A percentile compares a stretch with the other conserved stretches of the same genome.
Conservation (phyloP, 305 asterid species). For the Fraxinus dipetala region DNA sequence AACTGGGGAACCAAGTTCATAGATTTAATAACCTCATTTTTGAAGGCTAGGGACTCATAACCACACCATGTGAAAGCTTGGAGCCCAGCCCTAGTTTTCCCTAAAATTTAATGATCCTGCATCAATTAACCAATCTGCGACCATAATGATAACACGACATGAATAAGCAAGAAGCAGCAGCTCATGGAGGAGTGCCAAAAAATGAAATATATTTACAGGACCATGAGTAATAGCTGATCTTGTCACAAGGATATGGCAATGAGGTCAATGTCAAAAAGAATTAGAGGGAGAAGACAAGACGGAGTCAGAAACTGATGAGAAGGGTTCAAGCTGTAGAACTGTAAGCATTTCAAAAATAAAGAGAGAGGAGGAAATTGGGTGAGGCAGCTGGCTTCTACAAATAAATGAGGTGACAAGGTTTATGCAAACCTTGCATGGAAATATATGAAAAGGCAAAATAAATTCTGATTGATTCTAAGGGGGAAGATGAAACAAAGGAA, state of each 20-base stretch:
- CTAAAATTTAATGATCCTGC: not conserved
- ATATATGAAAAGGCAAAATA: not conserved
- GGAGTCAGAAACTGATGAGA: not conserved
- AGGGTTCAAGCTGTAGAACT: not conserved
- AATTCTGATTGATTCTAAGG: not conserved
- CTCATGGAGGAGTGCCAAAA: not conserved
- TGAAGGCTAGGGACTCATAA: not conserved
- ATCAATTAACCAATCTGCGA: not conserved
- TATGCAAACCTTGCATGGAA: not conserved
- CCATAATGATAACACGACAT: not conserved
- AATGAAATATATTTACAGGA: not conserved
- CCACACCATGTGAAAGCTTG: not conserved
- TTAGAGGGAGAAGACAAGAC: not conserved
- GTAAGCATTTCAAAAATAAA: not conserved
- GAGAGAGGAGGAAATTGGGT: not conserved
- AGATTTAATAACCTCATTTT: not conserved
- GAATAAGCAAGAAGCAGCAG: not conserved
- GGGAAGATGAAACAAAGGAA: not conserved
- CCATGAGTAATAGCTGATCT: not conserved
- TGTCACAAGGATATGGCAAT: not conserved
- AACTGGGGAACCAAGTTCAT: not conserved
- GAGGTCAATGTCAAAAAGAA: not conserved
- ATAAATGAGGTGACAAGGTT: not conserved
- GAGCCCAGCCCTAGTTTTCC: not conserved
- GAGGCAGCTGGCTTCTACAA: not conserved